These are phyloP conservation scores for Adenanthera pavonina DNA, from an alignment of 306 rosid genomes.

Conservation along the genomic window DNA sequence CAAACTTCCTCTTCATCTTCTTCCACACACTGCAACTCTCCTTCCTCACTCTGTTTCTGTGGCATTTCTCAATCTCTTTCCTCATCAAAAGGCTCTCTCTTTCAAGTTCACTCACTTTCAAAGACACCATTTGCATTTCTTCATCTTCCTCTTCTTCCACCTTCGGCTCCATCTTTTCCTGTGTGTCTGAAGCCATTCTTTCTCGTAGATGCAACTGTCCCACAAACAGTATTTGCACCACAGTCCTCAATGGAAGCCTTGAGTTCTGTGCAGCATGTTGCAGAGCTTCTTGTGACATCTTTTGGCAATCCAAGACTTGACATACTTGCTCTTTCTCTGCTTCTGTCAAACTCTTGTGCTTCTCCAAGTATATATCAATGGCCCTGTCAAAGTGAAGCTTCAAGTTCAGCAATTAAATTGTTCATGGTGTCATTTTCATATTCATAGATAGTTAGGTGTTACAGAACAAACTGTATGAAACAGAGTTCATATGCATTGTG, in stretches of 20 bases:
- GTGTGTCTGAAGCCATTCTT: slow-evolving; percentile 34
- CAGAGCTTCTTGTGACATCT: slow-evolving; percentile 55
- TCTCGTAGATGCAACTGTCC: slow-evolving; percentile 53
- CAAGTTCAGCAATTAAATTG: not conserved
- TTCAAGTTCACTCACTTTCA: slow-evolving; percentile 53
- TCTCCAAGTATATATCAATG: slow-evolving; percentile 49
- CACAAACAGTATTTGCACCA: slow-evolving; percentile 51
- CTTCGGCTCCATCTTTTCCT: slow-evolving; percentile 27
- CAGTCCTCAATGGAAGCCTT: slow-evolving; percentile 54
- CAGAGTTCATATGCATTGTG: not conserved
- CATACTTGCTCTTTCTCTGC: slow-evolving; percentile 59
- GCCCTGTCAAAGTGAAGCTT: slow-evolving; percentile 32
- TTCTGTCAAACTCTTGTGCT: slow-evolving; percentile 52
- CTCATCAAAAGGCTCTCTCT: slow-evolving; percentile 54
- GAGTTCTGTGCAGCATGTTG: slow-evolving; percentile 62
- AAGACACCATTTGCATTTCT: slow-evolving; percentile 49
- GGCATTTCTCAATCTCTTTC: slow-evolving; percentile 46
- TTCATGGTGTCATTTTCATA: not conserved
- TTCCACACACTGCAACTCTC: slow-evolving; percentile 56
- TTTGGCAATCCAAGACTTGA: slow-evolving; percentile 49
- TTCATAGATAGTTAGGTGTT: not conserved
- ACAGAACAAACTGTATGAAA: not conserved
- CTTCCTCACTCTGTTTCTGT: slow-evolving; percentile 38
- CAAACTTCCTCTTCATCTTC: slow-evolving; percentile 69
- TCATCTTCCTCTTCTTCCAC: not conserved